phyloP scores from a whole-genome alignment of 2,329 filamentous ascomycete genomes.

The Talaromyces sp. region DNA sequence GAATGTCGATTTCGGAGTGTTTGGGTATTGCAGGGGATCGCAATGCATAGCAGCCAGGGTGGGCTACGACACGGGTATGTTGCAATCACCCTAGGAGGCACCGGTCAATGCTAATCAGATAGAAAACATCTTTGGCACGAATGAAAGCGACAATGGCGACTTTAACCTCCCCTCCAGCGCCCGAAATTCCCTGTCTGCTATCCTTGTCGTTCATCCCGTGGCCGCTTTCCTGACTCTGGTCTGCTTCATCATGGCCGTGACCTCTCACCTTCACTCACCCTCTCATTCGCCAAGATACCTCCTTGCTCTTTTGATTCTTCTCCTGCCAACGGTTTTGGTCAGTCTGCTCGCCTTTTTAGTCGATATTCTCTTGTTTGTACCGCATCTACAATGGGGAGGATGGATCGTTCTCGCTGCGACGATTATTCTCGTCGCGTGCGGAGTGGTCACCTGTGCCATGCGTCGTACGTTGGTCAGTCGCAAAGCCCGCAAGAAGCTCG shows the following conservation, averaged over 20 bases:
- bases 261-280: conserved; percentile 80
- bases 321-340: conserved; percentile 77
- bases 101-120: neutral
- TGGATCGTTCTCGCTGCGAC: conserved; percentile 90
- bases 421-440: conserved; percentile 75
- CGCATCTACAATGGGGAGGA: conserved; percentile 88
- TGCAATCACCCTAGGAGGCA: neutral
- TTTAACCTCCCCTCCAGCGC: conserved; percentile 63
- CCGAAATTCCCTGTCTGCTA: conserved; percentile 70
- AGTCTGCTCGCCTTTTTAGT: conserved; percentile 85
- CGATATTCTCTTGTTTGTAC: conserved; percentile 90
- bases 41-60: conserved; percentile 70
- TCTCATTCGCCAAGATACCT: conserved; percentile 89
- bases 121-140: conserved; percentile 49
- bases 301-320: conserved; percentile 77
- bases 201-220: conserved; percentile 88
- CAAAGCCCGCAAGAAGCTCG: conserved; percentile 87
- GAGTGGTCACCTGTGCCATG: conserved; percentile 90
- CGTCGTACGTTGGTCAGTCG: conserved; percentile 83
- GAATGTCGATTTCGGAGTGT: conserved; percentile 81
- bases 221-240: conserved; percentile 81
- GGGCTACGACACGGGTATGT: conserved; percentile 78
- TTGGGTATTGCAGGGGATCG: conserved; percentile 72
- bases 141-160: conserved; percentile 51
- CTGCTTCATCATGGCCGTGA: conserved; percentile 73